Conservation (phyloP, 208 protist species). For the Acanthamoeba castellanii region DNA sequence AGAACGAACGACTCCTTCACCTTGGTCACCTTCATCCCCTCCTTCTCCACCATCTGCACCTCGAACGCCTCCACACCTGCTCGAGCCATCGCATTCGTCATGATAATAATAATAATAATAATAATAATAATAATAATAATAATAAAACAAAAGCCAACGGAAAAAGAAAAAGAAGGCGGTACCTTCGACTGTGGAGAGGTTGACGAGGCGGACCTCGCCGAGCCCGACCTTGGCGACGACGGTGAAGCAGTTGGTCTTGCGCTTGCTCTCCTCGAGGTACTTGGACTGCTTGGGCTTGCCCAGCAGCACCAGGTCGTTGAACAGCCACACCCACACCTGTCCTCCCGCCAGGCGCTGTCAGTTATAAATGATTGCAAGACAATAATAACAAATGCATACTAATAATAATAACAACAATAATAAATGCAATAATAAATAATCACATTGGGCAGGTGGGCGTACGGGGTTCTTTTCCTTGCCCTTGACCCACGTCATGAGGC, state of each 20-base stretch:
- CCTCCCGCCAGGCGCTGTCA: neutral
- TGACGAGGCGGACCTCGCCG: neutral
- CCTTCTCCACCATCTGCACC: slow-evolving; percentile 25
- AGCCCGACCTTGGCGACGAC: neutral
- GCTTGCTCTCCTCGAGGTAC: slow-evolving; percentile 20
- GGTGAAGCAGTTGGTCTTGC: slow-evolving; percentile 9
- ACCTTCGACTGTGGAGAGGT: slow-evolving; percentile 33
- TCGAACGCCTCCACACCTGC: slow-evolving; percentile 23
- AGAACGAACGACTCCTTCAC: slow-evolving; percentile 22
- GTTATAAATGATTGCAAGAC: too few species aligned
- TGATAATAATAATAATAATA: too few species aligned
- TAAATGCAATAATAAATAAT: too few species aligned
- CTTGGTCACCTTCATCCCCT: slow-evolving; percentile 21
- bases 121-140: too few species aligned
- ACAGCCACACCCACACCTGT: slow-evolving; percentile 32
- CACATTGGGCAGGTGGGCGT: neutral
- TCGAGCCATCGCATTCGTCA: too few species aligned
- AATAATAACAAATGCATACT: neutral
- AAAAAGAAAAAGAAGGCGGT: too few species aligned
- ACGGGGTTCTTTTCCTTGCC: slow-evolving; percentile 29
- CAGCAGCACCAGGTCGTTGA: slow-evolving; percentile 20
- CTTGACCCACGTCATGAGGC: slow-evolving; percentile 20
- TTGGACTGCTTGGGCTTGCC: neutral
- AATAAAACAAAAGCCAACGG: too few species aligned
- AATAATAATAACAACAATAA: neutral